Evolutionary conservation across 306 rosid species (phyloP).

Genomic region (Malus sylvestris): DNA sequence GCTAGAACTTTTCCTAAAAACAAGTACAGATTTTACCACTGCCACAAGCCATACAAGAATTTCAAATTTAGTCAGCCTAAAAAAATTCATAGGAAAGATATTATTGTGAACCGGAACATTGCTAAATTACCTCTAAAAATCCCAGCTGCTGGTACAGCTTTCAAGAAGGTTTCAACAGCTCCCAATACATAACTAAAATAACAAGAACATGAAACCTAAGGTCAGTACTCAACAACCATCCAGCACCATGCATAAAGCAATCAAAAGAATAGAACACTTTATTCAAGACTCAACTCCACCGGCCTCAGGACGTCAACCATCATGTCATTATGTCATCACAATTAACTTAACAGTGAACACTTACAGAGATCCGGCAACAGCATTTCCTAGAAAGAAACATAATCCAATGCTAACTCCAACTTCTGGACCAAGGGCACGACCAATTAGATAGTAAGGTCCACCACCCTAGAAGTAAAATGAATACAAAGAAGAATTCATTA

Average conservation of each 20-base stretch:
- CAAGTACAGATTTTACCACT: no score
- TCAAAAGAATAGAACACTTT: constrained; percentile 2
- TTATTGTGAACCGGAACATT: neutral
- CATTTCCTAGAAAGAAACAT: constrained; percentile 97
- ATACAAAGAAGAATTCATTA: constrained; percentile 7
- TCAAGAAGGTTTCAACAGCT: constrained; percentile 97
- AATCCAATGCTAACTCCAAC: constrained; percentile 99
- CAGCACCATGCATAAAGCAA: constrained; percentile 11
- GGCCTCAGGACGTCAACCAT: constrained; percentile 10
- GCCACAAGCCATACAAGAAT: no score
- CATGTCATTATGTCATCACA: constrained; percentile 4
- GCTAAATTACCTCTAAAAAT: constrained; percentile 71
- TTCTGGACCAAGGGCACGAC: constrained; percentile 99
- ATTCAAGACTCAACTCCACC: constrained; percentile 10
- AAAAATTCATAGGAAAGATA: no score
- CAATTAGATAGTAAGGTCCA: constrained; percentile 98
- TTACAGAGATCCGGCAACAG: constrained; percentile 99
- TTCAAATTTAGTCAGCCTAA: no score
- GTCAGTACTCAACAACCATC: constrained; percentile 8
- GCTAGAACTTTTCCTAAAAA: no score
- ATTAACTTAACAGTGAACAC: constrained; percentile 25
- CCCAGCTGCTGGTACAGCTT: constrained; percentile 93
- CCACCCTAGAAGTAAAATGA: constrained; percentile 69
- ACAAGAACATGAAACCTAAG: constrained; percentile 29
- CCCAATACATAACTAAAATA: constrained; percentile 88